phyloP scores from a whole-genome alignment of 1,284 basidiomycete genomes.

The Takashimella tepidaria region DNA sequence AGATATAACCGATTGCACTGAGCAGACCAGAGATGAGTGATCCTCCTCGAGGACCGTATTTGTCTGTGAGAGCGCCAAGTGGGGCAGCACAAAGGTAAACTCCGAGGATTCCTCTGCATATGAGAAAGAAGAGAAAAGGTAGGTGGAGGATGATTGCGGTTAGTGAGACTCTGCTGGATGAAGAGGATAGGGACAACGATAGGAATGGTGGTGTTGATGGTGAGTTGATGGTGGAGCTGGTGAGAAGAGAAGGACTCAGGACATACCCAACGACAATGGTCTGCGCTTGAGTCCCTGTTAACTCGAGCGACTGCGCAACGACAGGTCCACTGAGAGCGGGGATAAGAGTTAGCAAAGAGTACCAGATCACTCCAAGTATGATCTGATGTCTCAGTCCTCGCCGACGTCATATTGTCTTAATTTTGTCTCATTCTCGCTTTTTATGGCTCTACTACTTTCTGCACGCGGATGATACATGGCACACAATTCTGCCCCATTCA shows the following conservation, averaged over 20 bases:
- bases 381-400: constrained; percentile 7
- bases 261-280: constrained; percentile 46
- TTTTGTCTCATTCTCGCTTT: background rate
- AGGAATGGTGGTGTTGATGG: background rate
- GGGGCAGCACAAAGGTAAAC: constrained; percentile 48
- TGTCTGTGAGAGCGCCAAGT: constrained; percentile 41
- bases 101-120: constrained; percentile 42
- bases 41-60: constrained; percentile 41
- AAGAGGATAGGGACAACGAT: background rate
- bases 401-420: background rate
- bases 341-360: too few species aligned
- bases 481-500: too few species aligned
- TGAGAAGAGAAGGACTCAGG: background rate
- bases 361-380: too few species aligned
- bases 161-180: too few species aligned
- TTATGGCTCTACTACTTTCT: too few species aligned
- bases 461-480: too few species aligned
- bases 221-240: background rate
- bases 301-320: constrained; percentile 28
- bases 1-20: constrained; percentile 37
- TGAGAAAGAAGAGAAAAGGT: background rate
- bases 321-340: constrained; percentile 40
- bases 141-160: too few species aligned
- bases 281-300: constrained; percentile 39
- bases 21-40: constrained; percentile 41